These are phyloP conservation scores for Nicotiana tabacum DNA, from an alignment of 257 asterid species.

Conservation along the genomic window DNA sequence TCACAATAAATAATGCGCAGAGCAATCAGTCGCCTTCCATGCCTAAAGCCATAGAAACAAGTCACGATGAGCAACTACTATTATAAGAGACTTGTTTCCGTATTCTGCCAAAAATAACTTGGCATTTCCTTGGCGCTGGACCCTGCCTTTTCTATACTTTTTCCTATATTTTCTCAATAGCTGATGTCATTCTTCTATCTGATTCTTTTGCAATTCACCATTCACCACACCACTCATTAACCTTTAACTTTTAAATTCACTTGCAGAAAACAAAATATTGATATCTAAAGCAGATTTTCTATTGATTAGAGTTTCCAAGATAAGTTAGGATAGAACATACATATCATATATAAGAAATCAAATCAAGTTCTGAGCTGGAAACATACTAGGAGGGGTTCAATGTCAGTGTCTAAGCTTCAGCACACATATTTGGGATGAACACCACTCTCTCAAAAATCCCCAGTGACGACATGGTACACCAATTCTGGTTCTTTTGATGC, in stretches of 20 bases:
- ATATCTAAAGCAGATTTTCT: not conserved
- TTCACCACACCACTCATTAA: not conserved
- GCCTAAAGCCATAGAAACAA: not conserved
- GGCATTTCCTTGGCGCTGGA: not conserved
- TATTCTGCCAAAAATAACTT: not conserved
- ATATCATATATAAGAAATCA: not conserved
- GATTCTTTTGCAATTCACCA: not conserved
- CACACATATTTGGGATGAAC: conserved; percentile 67
- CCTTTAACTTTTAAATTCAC: not conserved
- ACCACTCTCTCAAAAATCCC: conserved; percentile 76
- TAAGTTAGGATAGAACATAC: not conserved
- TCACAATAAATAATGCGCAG: not conserved
- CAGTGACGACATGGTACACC: conserved; percentile 50
- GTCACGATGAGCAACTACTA: conserved; percentile 5
- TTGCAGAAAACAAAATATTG: no score
- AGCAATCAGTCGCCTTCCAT: not conserved
- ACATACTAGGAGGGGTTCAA: not conserved
- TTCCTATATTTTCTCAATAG: not conserved
- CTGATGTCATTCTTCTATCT: not conserved
- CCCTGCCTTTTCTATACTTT: not conserved
- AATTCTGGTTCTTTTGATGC: conserved; percentile 46
- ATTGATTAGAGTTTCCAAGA: not conserved
- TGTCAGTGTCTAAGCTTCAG: conserved; percentile 28
- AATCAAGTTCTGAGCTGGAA: not conserved
- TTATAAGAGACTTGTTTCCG: conserved; percentile 1